A percentile compares a stretch with the other conserved stretches of the same genome.
phyloP scores from a whole-genome alignment of 2,329 filamentous ascomycete genomes.

The Paraconiothyrium sp. region DNA sequence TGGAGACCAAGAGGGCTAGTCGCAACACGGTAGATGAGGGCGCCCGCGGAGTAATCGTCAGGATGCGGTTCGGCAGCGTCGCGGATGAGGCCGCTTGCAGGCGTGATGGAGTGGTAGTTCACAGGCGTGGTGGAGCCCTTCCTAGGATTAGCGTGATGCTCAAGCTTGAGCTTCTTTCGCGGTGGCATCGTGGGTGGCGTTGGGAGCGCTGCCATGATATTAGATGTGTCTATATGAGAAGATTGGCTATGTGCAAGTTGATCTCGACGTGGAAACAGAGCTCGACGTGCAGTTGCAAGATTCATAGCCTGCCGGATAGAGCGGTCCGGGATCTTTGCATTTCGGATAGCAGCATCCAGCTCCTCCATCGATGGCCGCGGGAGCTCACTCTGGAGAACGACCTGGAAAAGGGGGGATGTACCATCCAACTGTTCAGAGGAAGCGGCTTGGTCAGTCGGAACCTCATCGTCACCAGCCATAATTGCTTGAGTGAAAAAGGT shows the following conservation, averaged over 20 bases:
- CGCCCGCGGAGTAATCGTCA: slow-evolving; percentile 10
- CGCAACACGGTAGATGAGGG: slow-evolving; percentile 15
- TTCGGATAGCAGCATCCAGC: not conserved
- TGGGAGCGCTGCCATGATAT: not conserved
- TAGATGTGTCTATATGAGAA: not conserved
- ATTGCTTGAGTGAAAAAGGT: too few species aligned
- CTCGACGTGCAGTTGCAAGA: not conserved
- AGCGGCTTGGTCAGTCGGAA: not conserved
- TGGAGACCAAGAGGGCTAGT: not conserved
- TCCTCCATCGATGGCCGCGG: not conserved
- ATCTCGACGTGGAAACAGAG: not conserved
- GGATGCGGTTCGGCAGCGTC: not conserved
- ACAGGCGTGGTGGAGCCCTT: not conserved
- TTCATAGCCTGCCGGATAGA: not conserved
- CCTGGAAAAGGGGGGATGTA: not conserved
- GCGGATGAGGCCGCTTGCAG: slow-evolving; percentile 11
- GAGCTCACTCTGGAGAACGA: not conserved
- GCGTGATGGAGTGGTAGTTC: not conserved
- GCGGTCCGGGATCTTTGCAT: not conserved
- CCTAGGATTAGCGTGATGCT: not conserved
- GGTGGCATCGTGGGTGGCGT: not conserved
- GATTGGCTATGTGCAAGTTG: not conserved
- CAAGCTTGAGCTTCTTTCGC: not conserved
- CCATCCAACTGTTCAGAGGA: not conserved
- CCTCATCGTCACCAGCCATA: too few species aligned